A percentile compares a stretch with the other conserved stretches of the same genome.
These are phyloP conservation scores for Houttuynia cordata DNA, from an alignment of 164 flowering plant genomes.

Conservation along the genomic window DNA sequence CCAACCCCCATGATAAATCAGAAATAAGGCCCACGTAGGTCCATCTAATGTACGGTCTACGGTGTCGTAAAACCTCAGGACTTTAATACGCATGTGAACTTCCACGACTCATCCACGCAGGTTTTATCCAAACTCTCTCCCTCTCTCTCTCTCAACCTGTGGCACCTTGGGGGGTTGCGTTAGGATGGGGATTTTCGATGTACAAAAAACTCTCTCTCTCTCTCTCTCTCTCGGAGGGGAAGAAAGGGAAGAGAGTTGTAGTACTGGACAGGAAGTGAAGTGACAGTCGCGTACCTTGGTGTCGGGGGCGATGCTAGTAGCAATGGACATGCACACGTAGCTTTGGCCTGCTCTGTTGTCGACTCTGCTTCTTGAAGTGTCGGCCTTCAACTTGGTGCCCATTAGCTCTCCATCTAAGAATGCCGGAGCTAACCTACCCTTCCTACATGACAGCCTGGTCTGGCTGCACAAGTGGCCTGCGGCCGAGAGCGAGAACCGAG, in stretches of 20 bases:
- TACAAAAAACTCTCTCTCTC: too few species aligned
- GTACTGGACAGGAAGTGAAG: not conserved
- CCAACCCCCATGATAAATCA: too few species aligned
- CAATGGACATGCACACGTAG: conserved; percentile 36
- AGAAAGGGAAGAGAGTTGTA: not conserved
- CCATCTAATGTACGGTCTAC: too few species aligned
- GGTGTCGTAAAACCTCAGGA: too few species aligned
- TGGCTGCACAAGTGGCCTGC: conserved; percentile 23
- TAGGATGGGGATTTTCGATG: too few species aligned
- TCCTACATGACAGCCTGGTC: conserved; percentile 20
- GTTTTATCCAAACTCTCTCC: too few species aligned
- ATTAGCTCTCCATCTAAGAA: conserved; percentile 59
- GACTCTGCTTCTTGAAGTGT: not conserved
- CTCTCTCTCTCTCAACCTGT: too few species aligned
- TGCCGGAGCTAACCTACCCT: conserved; percentile 13
- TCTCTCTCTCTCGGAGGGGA: not conserved
- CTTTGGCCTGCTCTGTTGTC: not conserved
- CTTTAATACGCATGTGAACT: too few species aligned
- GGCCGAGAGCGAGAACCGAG: conserved; percentile 41
- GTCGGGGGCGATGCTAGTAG: conserved; percentile 30
- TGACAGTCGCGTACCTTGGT: conserved; percentile 33
- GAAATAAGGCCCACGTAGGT: too few species aligned
- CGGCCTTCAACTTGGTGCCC: conserved; percentile 48
- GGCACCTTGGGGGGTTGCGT: too few species aligned
- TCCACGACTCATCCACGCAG: too few species aligned